phyloP scores from a whole-genome alignment of 345 rosid species.

The Camelina neglecta region DNA sequence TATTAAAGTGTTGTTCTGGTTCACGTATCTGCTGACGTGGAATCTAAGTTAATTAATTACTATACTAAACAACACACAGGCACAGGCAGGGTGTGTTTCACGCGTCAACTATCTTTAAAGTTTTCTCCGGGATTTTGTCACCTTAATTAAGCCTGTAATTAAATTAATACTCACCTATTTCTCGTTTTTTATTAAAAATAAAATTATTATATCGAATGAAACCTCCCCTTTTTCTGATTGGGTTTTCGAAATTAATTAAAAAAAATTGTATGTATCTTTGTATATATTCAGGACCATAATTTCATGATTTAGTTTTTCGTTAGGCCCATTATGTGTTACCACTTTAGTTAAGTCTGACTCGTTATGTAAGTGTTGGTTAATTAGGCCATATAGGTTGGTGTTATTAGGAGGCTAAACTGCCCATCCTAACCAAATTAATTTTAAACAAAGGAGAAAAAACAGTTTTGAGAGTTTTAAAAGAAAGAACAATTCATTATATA shows the following conservation, averaged over 20 bases:
- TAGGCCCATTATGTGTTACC: conserved; percentile 17
- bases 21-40: conserved; percentile 45
- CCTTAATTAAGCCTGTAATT: conserved; percentile 11
- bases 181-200: conserved; percentile 1
- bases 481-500: too few relatives aligned
- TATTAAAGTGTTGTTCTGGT: conserved; percentile 35
- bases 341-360: not conserved
- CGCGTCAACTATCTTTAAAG: conserved; percentile 44
- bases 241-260: too few relatives aligned
- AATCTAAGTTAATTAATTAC: conserved; percentile 9
- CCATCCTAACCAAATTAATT: not conserved
- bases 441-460: not conserved
- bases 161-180: conserved; percentile 14
- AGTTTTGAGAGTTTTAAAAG: not conserved
- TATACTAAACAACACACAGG: not conserved
- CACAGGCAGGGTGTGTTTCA: conserved; percentile 35
- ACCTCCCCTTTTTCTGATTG: not conserved
- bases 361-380: not conserved
- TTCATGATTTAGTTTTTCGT: not conserved
- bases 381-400: too few relatives aligned
- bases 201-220: not conserved
- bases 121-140: conserved; percentile 38
- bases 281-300: not conserved
- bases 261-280: not conserved
- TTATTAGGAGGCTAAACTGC: too few relatives aligned